Percentiles rank a stretch among this genome's conserved stretches.
Conservation (phyloP, 1,139 yeast species). For the Kodamaea derodonti region DNA sequence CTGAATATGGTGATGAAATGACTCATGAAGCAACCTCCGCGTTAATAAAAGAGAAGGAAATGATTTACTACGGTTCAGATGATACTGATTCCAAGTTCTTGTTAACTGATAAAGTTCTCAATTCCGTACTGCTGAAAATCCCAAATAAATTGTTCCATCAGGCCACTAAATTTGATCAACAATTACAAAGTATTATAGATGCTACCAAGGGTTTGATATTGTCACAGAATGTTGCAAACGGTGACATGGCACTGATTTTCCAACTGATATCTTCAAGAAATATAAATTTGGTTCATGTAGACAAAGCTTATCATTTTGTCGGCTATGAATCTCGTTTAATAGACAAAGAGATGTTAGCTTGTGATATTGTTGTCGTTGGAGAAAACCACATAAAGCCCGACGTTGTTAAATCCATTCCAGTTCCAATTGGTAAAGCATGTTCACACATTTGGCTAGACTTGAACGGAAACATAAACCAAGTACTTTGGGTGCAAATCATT, state of each 20-base stretch:
- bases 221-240: conserved; percentile 56
- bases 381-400: neutral
- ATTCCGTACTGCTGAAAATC: conserved; percentile 36
- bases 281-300: conserved; percentile 48
- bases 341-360: conserved; percentile 58
- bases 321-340: conserved; percentile 63
- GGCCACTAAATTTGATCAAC: conserved; percentile 42
- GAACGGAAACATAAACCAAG: conserved; percentile 53
- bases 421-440: conserved; percentile 62
- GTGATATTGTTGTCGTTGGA: conserved; percentile 48
- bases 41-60: conserved; percentile 52
- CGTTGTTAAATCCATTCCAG: conserved; percentile 20
- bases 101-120: conserved; percentile 55
- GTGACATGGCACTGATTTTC: conserved; percentile 54
- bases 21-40: conserved; percentile 50
- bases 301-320: conserved; percentile 43
- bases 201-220: conserved; percentile 51
- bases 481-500: conserved; percentile 58
- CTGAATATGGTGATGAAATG: conserved; percentile 36
- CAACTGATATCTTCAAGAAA: conserved; percentile 37
- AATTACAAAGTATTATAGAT: conserved; percentile 33
- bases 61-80: conserved; percentile 46
- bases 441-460: conserved; percentile 72
- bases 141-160: conserved; percentile 40
- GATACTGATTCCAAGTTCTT: conserved; percentile 47